A percentile compares a stretch with the other conserved stretches of the same genome.
phyloP scores from a whole-genome alignment of 148 eudicot genomes.

The Fagopyrum tataricum region DNA sequence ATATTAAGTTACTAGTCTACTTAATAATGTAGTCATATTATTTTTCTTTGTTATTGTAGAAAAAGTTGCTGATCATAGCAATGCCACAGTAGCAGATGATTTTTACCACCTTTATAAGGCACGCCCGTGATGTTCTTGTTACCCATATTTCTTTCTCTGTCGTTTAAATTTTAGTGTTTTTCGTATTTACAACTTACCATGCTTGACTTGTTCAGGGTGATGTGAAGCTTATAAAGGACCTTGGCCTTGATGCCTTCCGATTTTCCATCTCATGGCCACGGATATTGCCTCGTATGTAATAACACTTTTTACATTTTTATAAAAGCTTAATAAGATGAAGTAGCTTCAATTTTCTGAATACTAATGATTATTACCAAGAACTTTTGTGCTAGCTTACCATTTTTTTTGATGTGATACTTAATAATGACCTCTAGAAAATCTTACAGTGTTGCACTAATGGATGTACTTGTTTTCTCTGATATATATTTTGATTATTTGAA shows the following conservation, averaged over 20 bases:
- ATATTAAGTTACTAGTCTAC: not conserved
- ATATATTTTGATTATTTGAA: not conserved
- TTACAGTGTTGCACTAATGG: not conserved
- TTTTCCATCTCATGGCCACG: conserved; percentile 13
- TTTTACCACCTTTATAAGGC: conserved; percentile 5
- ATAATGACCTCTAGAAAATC: not conserved
- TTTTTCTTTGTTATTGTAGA: not conserved
- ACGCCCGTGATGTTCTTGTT: not conserved
- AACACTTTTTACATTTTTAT: not conserved
- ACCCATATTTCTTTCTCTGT: not conserved
- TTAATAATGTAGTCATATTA: too few species aligned
- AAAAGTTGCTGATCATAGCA: not conserved
- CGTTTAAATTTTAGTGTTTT: not conserved
- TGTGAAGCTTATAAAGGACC: not conserved
- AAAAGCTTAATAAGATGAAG: not conserved
- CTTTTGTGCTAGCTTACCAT: not conserved
- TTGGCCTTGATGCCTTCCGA: conserved; percentile 1
- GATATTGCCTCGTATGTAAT: not conserved
- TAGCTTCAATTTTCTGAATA: too few species aligned
- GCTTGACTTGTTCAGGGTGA: not conserved
- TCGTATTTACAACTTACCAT: not conserved
- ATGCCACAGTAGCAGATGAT: not conserved
- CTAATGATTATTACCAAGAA: not conserved
- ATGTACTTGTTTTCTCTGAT: not conserved
- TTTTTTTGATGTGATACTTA: not conserved